Evolutionary conservation across 2,329 filamentous ascomycete species (phyloP), one percentile per base, ranked within the genome.

Genomic region (Alternaria arbusti): DNA sequence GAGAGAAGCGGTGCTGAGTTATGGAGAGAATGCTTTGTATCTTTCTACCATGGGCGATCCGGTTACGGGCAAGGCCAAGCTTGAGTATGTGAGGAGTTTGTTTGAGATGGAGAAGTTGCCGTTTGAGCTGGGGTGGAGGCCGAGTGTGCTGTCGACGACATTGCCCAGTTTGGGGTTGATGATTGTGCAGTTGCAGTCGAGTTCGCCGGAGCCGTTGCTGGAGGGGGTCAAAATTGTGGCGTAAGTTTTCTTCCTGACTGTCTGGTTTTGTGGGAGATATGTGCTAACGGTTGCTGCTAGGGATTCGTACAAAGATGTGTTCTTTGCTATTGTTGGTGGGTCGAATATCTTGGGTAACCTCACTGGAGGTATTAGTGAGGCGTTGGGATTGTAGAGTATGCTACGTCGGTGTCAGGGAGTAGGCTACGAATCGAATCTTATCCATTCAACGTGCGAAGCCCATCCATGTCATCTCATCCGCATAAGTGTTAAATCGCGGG

Each of bases 21-120:
- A 67, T 49, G 69, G 67, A 1, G 69, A 71, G 22, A 71, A 71
- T 17, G 64, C 69, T 0, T 2, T 71, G 2, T 67, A 66, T 23
- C 36, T 71, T 3, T 59, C 64, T 11, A 23, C 62, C 1, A 64
- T 71, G 65, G n/a, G 32, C 5, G 67, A 67, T 17, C 55, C 61
- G 0, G 46, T 67, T 0, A 54, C 52, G 3, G 69, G 67, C 0
- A 55, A 47, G 5, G 67, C 65, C 13, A 61, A 63, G n/a, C 20
- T 71, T 1, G 54, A 60, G 8, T 70, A 65, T 12, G 67, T 70
- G 11, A 46, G 47, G 13, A 64, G 28, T 7, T 17, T 71, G 6
- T 70, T 71, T 15, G 66, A 71, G 58, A 26, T 64, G 22, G 67
- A 71, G 44, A 68, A 57, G 23, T 49, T 71, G 46, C 69, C 69